A percentile compares a stretch with the other conserved stretches of the same genome.
Evolutionary conservation across 1,139 yeast genomes (phyloP).

Genomic region (Saccharomyces uvarum): DNA sequence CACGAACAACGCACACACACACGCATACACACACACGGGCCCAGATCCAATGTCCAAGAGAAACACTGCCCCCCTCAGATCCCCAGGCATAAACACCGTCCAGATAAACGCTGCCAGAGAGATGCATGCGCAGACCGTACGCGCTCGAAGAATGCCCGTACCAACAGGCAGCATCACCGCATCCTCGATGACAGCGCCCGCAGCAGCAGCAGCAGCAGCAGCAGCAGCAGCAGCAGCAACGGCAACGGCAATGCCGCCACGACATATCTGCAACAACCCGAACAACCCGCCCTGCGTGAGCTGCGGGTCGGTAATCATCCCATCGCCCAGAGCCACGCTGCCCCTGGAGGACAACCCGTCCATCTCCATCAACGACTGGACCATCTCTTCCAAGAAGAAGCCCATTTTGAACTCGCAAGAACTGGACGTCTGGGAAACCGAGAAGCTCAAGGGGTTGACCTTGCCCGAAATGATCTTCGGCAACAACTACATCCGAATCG

Average conservation of each 20-base stretch:
- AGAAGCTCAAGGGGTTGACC: constrained; percentile 54
- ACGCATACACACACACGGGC: not conserved
- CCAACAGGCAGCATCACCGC: not conserved
- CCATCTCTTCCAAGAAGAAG: constrained; percentile 58
- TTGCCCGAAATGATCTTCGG: constrained; percentile 98
- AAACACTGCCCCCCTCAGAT: constrained; percentile 1
- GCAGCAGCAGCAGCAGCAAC: constrained; percentile 30
- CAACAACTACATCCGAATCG: constrained; percentile 58
- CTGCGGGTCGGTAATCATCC: constrained; percentile 67
- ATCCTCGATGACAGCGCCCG: constrained; percentile 9
- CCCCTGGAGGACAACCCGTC: constrained; percentile 62
- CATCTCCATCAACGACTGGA: constrained; percentile 66
- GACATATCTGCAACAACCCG: constrained; percentile 29
- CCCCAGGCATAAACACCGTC: constrained; percentile 44
- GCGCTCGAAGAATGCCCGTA: constrained; percentile 24
- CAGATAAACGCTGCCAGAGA: constrained; percentile 59
- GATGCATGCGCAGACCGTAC: constrained; percentile 40
- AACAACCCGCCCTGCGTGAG: constrained; percentile 44
- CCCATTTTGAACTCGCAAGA: constrained; percentile 74
- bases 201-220: constrained; percentile 30
- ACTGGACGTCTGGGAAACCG: constrained; percentile 53
- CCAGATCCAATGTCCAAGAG: constrained; percentile 5
- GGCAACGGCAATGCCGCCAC: constrained; percentile 7
- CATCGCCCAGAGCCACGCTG: constrained; percentile 57
- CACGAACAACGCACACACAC: not conserved